Evolutionary conservation across 805 yeast genomes (phyloP), one percentile per base, ranked within the genome.

Genomic region (Debaryomyces tyrocola): DNA sequence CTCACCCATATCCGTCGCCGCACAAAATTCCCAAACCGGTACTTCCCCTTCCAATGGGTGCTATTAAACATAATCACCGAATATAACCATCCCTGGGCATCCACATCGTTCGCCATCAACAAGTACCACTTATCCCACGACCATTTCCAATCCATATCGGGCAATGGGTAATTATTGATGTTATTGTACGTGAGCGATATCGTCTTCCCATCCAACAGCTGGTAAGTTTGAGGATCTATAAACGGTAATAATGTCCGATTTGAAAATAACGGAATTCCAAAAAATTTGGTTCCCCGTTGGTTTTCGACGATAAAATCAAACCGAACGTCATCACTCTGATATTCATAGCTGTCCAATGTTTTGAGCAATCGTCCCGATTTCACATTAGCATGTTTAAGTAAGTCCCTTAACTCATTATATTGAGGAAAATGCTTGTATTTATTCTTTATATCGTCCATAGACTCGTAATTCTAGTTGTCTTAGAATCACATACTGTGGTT

Each of bases 1-100:
- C 83, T 56, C 3, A 75, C 63, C 92, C 94, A 87, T 2, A 81
- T 60, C 24, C 95, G 64, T 53, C 87, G 73, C 44, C 96, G 64
- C 2, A 85, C 87, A 59, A 80, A 77, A 48, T 83, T 77, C 1
- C 86, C 84, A 49, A 78, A 67, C 51, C 73, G 70, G 40, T 75
- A 71, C 56, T 77, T 79, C 3, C 87, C 88, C 54, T 82, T 80
- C 96, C 96, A 87, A 36, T 57, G 53, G 39, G 62, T 58, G 17
- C 78, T 66, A 8, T 67, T 61, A 56, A 77, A 77, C 49, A 83
- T 78, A 20, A 74, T 53, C 64, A 78, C 69, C 47, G 86, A 74
- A 57, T 87, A 88, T 28, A 75, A 60, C 96, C 96, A 87, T n/a
- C 96, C 96, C 57, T 84, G 87, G 55, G 86, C 91, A 61, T 87